phyloP scores from a whole-genome alignment of 2,329 filamentous ascomycete genomes.

The Orbilia blumenaviensis region DNA sequence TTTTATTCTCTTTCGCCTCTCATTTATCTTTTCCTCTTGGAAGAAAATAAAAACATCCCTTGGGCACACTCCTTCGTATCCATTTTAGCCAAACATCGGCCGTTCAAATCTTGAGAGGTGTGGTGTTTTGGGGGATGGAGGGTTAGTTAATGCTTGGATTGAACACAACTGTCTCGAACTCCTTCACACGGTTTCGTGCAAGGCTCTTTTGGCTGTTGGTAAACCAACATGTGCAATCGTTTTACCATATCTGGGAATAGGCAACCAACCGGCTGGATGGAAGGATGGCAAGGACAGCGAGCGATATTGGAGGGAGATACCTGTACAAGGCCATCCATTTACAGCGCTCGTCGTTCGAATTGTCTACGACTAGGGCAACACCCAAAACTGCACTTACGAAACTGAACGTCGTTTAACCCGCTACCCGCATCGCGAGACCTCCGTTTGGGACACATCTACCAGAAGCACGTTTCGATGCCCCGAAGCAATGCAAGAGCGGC shows the following conservation, averaged over 20 bases:
- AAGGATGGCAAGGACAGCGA: background rate
- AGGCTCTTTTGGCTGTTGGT: constrained; percentile 6
- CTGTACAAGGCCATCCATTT: constrained; percentile 1
- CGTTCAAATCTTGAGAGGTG: background rate
- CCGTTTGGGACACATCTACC: background rate
- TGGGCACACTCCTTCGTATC: background rate
- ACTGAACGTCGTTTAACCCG: background rate
- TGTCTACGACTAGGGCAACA: background rate
- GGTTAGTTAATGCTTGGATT: background rate
- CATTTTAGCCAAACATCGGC: background rate
- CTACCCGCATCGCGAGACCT: background rate
- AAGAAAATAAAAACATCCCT: too few relatives aligned
- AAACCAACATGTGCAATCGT: constrained; percentile 7
- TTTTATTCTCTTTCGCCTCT: constrained; percentile 26
- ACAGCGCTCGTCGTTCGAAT: constrained; percentile 1
- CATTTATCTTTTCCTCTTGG: too few relatives aligned
- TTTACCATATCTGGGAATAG: background rate
- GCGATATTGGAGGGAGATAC: background rate
- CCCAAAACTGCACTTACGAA: background rate
- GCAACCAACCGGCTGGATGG: constrained; percentile 1
- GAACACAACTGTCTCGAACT: constrained; percentile 8
- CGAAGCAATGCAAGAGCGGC: background rate
- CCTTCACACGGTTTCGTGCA: constrained; percentile 2
- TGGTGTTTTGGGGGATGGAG: background rate
- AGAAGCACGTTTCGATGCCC: background rate